Evolutionary conservation across 345 rosid genomes (phyloP).

Genomic region (Populus euphratica): DNA sequence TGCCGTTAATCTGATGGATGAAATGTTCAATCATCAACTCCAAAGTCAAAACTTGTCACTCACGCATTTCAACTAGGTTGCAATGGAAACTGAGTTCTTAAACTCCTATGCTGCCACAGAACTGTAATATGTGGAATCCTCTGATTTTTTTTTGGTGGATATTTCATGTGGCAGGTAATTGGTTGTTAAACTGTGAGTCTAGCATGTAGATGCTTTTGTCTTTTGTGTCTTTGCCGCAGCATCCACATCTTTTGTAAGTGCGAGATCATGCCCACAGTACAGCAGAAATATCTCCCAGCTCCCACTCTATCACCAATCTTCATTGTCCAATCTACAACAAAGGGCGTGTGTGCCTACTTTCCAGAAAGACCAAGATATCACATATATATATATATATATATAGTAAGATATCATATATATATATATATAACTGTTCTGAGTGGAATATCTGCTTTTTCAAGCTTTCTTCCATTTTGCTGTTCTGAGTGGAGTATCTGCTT

Average conservation of each 20-base stretch:
- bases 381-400: too few species aligned
- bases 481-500: not conserved
- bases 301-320: not conserved
- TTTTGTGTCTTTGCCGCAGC: not conserved
- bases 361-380: not conserved
- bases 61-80: not conserved
- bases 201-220: not conserved
- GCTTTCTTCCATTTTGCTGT: not conserved
- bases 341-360: not conserved
- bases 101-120: not conserved
- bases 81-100: not conserved
- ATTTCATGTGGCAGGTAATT: not conserved
- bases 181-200: not conserved
- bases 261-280: not conserved
- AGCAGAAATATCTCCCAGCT: not conserved
- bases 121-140: not conserved
- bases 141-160: not conserved
- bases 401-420: not conserved
- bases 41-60: too few species aligned
- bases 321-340: not conserved
- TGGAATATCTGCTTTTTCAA: slow-evolving; percentile 1
- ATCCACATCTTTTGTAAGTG: not conserved
- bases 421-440: not conserved
- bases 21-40: too few species aligned
- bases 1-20: not conserved